Conservation (phyloP, 2,329 filamentous ascomycete genomes). For the Clonostachys rosea region DNA sequence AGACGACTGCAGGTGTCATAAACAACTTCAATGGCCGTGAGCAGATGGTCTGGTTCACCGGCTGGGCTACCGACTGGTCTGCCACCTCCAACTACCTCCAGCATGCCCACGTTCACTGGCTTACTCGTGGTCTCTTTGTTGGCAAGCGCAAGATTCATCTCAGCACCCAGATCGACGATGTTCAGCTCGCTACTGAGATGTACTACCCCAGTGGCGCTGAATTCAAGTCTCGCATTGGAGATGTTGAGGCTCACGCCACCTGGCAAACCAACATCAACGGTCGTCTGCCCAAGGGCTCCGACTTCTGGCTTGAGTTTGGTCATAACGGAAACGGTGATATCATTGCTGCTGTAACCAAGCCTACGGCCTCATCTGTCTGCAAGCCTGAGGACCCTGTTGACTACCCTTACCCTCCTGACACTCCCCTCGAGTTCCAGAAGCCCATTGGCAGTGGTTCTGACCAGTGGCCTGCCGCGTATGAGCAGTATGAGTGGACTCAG, state of each 20-base stretch:
- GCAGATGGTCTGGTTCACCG: slow-evolving; percentile 59
- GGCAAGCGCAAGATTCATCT: slow-evolving; percentile 52
- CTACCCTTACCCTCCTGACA: slow-evolving; percentile 36
- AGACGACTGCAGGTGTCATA: slow-evolving; percentile 51
- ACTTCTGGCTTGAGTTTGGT: slow-evolving; percentile 46
- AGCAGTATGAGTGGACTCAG: slow-evolving; percentile 44
- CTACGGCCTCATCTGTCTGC: slow-evolving; percentile 35
- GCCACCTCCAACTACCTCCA: slow-evolving; percentile 52
- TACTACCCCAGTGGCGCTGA: slow-evolving; percentile 39
- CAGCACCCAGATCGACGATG: slow-evolving; percentile 57
- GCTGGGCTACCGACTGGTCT: slow-evolving; percentile 37
- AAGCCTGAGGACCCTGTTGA: slow-evolving; percentile 32
- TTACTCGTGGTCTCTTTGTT: slow-evolving; percentile 52
- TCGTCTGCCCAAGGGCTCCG: slow-evolving; percentile 44
- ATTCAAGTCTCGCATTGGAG: slow-evolving; percentile 42
- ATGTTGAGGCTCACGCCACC: slow-evolving; percentile 37
- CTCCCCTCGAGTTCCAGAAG: slow-evolving; percentile 36
- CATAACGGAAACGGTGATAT: slow-evolving; percentile 46
- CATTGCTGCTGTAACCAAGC: slow-evolving; percentile 41
- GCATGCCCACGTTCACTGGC: slow-evolving; percentile 59
- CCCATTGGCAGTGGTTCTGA: slow-evolving; percentile 43
- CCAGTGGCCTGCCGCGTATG: slow-evolving; percentile 43
- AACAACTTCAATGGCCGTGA: slow-evolving; percentile 51
- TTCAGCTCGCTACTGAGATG: slow-evolving; percentile 49
- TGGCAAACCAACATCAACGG: slow-evolving; percentile 36